phyloP scores from a whole-genome alignment of 1,139 yeast species.

The Blastobotrys persicus region DNA sequence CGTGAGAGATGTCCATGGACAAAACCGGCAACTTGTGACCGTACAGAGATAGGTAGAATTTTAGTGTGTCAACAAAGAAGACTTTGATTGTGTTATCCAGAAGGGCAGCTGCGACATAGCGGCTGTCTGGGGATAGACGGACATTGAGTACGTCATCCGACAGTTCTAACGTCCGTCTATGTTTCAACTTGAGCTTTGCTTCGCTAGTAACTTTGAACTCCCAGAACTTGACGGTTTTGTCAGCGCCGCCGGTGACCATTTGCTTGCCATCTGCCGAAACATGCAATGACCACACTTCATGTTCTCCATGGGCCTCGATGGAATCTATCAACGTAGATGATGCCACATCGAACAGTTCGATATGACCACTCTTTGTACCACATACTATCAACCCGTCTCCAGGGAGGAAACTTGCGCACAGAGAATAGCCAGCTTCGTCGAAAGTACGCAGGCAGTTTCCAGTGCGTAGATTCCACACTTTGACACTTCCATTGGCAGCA shows the following conservation, averaged over 20 bases:
- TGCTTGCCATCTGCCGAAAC: constrained; percentile 81
- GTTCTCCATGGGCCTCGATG: constrained; percentile 60
- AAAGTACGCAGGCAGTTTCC: constrained; percentile 78
- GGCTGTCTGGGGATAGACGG: constrained; percentile 77
- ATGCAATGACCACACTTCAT: constrained; percentile 91
- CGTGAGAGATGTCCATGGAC: constrained; percentile 84
- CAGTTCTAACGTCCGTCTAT: constrained; percentile 77
- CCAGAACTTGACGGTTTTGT: constrained; percentile 89
- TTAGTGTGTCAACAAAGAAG: constrained; percentile 79
- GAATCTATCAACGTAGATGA: constrained; percentile 69
- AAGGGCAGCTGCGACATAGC: constrained; percentile 75
- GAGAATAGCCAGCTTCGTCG: constrained; percentile 76
- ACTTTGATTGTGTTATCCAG: constrained; percentile 93
- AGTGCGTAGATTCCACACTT: constrained; percentile 82
- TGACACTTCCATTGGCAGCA: constrained; percentile 85
- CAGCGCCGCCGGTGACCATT: constrained; percentile 91
- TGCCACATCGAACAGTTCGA: constrained; percentile 84
- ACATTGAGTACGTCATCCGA: constrained; percentile 83
- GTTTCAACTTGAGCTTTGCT: constrained; percentile 59
- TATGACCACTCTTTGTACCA: constrained; percentile 87
- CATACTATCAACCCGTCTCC: constrained; percentile 85
- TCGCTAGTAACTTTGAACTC: constrained; percentile 65
- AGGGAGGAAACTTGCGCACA: constrained; percentile 79
- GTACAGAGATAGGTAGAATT: constrained; percentile 81
- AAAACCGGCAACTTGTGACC: constrained; percentile 90